Conservation (phyloP, 1,284 basidiomycete species). For the Apiotrichum sp. region DNA sequence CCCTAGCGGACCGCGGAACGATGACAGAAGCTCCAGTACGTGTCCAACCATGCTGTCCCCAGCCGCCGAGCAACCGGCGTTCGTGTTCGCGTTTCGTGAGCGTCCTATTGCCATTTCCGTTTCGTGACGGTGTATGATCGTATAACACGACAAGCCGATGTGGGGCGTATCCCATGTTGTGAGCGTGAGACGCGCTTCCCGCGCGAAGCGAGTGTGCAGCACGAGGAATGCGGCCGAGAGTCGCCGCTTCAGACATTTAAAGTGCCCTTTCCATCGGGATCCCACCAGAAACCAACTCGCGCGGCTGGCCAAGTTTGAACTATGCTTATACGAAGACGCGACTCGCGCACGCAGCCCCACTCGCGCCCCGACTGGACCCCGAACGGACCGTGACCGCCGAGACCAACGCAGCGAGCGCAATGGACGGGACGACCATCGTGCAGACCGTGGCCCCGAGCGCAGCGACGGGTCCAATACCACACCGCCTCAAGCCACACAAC, state of each 20-base stretch:
- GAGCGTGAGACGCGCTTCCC: too few species aligned
- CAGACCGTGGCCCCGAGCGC: neutral
- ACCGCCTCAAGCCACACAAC: neutral
- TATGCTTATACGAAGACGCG: slow-evolving; percentile 1
- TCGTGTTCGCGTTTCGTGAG: too few species aligned
- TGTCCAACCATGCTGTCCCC: neutral
- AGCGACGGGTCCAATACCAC: neutral
- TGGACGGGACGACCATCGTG: neutral
- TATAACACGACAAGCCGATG: too few species aligned
- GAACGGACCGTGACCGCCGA: neutral
- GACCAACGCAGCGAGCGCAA: neutral
- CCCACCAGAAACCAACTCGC: neutral
- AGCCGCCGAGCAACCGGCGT: neutral
- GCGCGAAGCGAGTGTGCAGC: too few species aligned
- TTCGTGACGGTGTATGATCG: too few species aligned
- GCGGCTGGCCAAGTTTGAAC: neutral
- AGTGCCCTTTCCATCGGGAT: too few species aligned
- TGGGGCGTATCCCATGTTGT: too few species aligned
- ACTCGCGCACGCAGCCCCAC: neutral
- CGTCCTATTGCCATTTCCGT: too few species aligned
- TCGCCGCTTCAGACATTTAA: neutral
- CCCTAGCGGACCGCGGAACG: neutral
- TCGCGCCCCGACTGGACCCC: neutral
- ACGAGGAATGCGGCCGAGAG: too few species aligned
- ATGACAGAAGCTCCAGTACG: slow-evolving; percentile 1